These are phyloP conservation scores for Selaginella moellendorffii DNA, from an alignment of 75 land plant species.

Conservation along the genomic window DNA sequence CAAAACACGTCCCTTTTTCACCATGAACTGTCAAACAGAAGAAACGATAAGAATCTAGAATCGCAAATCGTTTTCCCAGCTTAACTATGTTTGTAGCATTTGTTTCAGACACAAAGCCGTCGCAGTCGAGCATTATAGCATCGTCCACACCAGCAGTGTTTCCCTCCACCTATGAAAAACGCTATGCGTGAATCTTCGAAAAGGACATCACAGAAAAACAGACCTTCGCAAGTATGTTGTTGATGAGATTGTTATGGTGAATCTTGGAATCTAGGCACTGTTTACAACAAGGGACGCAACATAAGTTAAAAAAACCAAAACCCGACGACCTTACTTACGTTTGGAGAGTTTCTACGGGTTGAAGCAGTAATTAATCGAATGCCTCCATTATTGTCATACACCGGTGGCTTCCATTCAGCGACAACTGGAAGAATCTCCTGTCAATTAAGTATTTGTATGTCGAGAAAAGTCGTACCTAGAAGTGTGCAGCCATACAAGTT, in stretches of 20 bases:
- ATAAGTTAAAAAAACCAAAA: background rate
- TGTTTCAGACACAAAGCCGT: constrained; percentile 98
- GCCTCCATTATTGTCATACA: constrained; percentile 72
- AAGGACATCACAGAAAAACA: background rate
- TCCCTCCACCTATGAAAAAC: constrained; percentile 66
- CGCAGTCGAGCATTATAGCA: constrained; percentile 98
- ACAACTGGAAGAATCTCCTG: constrained; percentile 42
- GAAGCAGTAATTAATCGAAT: constrained; percentile 86
- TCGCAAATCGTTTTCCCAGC: background rate
- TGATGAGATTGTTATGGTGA: constrained; percentile 97
- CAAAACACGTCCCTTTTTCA: constrained; percentile 70
- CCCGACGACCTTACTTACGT: constrained; percentile 35
- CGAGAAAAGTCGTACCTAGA: constrained; percentile 36
- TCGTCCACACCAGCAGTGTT: constrained; percentile 85
- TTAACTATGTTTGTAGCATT: constrained; percentile 98
- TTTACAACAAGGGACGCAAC: background rate
- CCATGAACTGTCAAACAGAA: constrained; percentile 69
- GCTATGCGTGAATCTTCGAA: background rate
- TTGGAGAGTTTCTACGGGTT: constrained; percentile 94
- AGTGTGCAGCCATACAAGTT: constrained; percentile 91
- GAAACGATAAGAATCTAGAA: no score
- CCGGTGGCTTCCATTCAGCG: constrained; percentile 98
- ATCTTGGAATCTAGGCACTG: constrained; percentile 98
- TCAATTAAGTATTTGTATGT: background rate
- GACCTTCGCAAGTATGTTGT: constrained; percentile 96